These are phyloP conservation scores for Cladosporium sp. DNA, from an alignment of 2,329 filamentous ascomycete genomes.

Conservation along the genomic window DNA sequence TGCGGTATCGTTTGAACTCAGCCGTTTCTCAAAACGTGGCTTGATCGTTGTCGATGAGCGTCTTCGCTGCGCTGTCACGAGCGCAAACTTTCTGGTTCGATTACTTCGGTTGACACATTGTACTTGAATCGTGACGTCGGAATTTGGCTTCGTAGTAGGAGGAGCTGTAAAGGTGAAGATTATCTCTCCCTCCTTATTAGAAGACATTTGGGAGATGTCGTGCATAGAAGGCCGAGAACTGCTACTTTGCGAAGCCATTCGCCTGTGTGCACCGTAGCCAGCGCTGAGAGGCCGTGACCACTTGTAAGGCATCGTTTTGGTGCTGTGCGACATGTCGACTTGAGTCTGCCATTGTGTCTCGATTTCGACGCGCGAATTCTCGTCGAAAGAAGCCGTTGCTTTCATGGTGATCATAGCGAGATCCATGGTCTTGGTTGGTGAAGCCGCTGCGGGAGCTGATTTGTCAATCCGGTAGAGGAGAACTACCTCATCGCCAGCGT, in stretches of 20 bases:
- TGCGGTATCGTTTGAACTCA: conserved; percentile 11
- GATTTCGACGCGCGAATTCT: conserved; percentile 19
- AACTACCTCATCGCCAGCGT: conserved; percentile 68
- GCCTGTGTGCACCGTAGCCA: neutral
- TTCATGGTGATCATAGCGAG: conserved; percentile 14
- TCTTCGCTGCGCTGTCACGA: conserved; percentile 45
- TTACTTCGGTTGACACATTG: conserved; percentile 68
- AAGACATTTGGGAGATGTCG: conserved; percentile 14
- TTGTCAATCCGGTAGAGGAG: conserved; percentile 48
- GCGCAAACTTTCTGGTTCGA: conserved; percentile 60
- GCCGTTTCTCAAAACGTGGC: conserved; percentile 3
- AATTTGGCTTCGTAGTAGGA: conserved; percentile 52
- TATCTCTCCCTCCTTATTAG: conserved; percentile 44
- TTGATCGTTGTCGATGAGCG: neutral
- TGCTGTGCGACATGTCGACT: conserved; percentile 17
- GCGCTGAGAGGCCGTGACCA: conserved; percentile 23
- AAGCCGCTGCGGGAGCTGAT: neutral
- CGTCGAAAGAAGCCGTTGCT: conserved; percentile 18
- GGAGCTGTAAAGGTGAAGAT: conserved; percentile 69
- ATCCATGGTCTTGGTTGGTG: neutral
- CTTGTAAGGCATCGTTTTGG: conserved; percentile 17
- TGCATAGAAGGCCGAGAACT: neutral
- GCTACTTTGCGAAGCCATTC: conserved; percentile 1
- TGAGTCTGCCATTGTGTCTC: conserved; percentile 22
- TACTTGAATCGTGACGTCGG: conserved; percentile 65